A percentile compares a stretch with the other conserved stretches of the same genome.
Evolutionary conservation across 2,329 filamentous ascomycete species (phyloP).

Genomic region (Coniochaeta prunicola): DNA sequence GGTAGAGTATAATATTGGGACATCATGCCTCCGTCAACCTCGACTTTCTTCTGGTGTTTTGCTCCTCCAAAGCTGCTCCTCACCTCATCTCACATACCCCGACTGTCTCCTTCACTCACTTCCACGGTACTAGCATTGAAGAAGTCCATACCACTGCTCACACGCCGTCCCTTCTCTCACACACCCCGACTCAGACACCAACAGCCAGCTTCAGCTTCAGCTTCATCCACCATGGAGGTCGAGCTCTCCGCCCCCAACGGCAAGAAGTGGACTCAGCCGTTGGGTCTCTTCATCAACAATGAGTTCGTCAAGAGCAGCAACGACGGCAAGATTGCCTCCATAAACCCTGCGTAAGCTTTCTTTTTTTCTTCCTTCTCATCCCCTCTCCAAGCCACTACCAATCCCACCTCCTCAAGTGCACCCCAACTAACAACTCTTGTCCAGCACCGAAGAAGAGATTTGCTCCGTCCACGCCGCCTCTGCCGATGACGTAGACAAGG

Average conservation of each 20-base stretch:
- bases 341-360: constrained; percentile 59
- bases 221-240: constrained; percentile 28
- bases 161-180: no score
- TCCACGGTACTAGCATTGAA: not conserved
- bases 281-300: constrained; percentile 79
- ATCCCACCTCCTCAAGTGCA: not conserved
- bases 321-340: constrained; percentile 55
- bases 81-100: not conserved
- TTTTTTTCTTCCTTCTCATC: not conserved
- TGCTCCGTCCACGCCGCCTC: constrained; percentile 63
- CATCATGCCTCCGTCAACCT: not conserved
- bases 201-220: no score
- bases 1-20: not conserved
- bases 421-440: no score
- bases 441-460: constrained; percentile 59
- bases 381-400: not conserved
- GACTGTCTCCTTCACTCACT: not conserved
- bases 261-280: constrained; percentile 61
- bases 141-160: not conserved
- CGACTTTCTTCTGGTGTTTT: not conserved
- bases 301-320: constrained; percentile 65
- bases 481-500: constrained; percentile 58
- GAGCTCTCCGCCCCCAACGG: constrained; percentile 73
- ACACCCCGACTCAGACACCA: not conserved
- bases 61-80: not conserved